Percentiles rank a stretch among this genome's conserved stretches.
Conservation (phyloP, 2,329 filamentous ascomycete species). For the Aspergillus sergii region DNA sequence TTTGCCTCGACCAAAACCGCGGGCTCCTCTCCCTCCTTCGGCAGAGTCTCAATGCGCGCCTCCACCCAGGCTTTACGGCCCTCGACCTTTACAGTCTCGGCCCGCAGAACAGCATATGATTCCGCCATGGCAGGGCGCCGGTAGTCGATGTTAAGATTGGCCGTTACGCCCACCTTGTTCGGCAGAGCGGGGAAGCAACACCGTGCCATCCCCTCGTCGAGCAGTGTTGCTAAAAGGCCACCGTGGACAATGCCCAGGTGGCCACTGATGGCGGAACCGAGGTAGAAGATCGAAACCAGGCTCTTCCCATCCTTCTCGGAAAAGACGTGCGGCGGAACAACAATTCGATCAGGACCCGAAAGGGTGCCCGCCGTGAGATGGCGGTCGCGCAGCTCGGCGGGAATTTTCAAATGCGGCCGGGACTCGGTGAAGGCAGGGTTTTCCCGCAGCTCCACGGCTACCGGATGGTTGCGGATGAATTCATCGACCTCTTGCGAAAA, state of each 20-base stretch:
- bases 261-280: conserved; percentile 80
- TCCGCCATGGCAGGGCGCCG: conserved; percentile 75
- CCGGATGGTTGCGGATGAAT: conserved; percentile 73
- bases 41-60: conserved; percentile 80
- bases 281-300: conserved; percentile 72
- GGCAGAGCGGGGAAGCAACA: conserved; percentile 88
- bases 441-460: conserved; percentile 69
- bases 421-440: conserved; percentile 71
- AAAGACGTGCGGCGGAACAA: conserved; percentile 80
- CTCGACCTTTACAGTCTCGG: conserved; percentile 80
- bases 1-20: conserved; percentile 77
- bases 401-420: conserved; percentile 86
- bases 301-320: conserved; percentile 69
- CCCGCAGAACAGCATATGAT: conserved; percentile 75
- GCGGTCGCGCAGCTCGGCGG: conserved; percentile 66
- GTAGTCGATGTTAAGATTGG: conserved; percentile 81
- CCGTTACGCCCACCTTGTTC: conserved; percentile 79
- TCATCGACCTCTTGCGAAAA: conserved; percentile 64
- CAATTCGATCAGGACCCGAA: conserved; percentile 72
- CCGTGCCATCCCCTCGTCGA: conserved; percentile 86
- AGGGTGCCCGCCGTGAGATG: conserved; percentile 84
- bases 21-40: conserved; percentile 63
- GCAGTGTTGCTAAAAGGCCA: conserved; percentile 84
- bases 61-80: conserved; percentile 94
- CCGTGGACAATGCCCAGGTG: conserved; percentile 91